Percentiles rank a stretch among this genome's conserved stretches.
Evolutionary conservation across 2,329 filamentous ascomycete genomes (phyloP).

Genomic region (Helotiales sp.): DNA sequence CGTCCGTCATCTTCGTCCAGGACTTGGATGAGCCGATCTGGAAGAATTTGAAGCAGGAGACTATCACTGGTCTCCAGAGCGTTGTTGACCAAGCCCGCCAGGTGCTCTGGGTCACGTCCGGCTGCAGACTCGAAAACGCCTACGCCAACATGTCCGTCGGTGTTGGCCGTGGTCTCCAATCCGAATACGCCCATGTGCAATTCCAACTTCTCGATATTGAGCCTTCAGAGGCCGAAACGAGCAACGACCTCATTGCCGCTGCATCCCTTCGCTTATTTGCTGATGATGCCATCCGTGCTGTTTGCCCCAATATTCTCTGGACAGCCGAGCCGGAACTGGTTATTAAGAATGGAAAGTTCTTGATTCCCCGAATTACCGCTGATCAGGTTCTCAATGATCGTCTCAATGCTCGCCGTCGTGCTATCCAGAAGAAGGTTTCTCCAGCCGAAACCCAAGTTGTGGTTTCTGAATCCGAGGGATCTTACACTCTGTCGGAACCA

Average conservation of each 20-base stretch:
- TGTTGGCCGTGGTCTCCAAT: conserved; percentile 21
- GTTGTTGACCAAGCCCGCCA: conserved; percentile 18
- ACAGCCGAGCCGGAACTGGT: conserved; percentile 18
- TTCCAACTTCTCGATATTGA: conserved; percentile 21
- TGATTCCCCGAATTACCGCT: conserved; percentile 21
- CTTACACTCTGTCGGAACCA: conserved; percentile 14
- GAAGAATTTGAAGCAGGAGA: conserved; percentile 19
- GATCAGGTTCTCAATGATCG: conserved; percentile 17
- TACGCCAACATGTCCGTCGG: conserved; percentile 23
- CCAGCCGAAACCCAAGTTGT: conserved; percentile 16
- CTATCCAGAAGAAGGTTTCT: conserved; percentile 19
- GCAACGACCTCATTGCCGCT: conserved; percentile 21
- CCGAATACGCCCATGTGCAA: conserved; percentile 21
- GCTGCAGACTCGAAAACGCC: conserved; percentile 16
- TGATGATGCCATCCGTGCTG: conserved; percentile 17
- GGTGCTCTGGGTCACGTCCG: conserved; percentile 23
- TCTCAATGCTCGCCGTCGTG: conserved; percentile 17
- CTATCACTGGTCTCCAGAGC: conserved; percentile 12
- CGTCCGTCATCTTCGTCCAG: conserved; percentile 17
- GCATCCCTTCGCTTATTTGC: conserved; percentile 18
- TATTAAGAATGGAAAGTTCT: conserved; percentile 18
- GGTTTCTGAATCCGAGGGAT: conserved; percentile 10
- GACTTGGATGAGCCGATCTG: conserved; percentile 21
- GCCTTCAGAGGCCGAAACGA: conserved; percentile 16
- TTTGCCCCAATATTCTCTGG: conserved; percentile 22